A percentile compares a stretch with the other conserved stretches of the same genome.
phyloP scores from a whole-genome alignment of 106 monocot genomes.

The Iris macrosiphon region DNA sequence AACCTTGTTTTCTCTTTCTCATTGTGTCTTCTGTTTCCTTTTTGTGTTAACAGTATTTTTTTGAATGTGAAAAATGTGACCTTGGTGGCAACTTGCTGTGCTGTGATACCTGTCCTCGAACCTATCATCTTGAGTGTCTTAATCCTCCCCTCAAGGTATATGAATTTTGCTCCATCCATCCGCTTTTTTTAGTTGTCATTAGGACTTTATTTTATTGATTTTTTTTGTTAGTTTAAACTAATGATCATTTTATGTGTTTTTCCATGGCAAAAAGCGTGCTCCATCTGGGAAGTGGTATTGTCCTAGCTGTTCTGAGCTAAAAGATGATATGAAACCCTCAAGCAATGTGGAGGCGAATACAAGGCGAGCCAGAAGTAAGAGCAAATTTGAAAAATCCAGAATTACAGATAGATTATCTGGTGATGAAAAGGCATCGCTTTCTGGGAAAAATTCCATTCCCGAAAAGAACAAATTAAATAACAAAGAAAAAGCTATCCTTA shows the following conservation, averaged over 20 bases:
- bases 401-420: constrained; percentile 16
- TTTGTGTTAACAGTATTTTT: constrained; percentile 59
- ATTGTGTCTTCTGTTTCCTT: constrained; percentile 1
- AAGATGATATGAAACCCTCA: constrained; percentile 27
- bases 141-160: constrained; percentile 90
- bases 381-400: constrained; percentile 25
- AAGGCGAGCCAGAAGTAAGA: constrained; percentile 44
- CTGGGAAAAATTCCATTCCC: constrained; percentile 10
- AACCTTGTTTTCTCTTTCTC: background rate
- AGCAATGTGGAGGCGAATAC: constrained; percentile 28
- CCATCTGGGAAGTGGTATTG: constrained; percentile 91
- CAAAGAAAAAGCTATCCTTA: constrained; percentile 32
- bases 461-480: constrained; percentile 19
- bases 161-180: background rate
- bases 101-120: constrained; percentile 86
- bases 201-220: background rate
- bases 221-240: background rate
- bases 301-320: constrained; percentile 42
- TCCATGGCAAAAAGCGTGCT: constrained; percentile 36
- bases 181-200: constrained; percentile 9
- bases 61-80: constrained; percentile 84
- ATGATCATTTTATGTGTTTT: background rate
- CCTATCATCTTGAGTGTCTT: constrained; percentile 86
- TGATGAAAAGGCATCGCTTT: constrained; percentile 17
- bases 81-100: constrained; percentile 94